These are phyloP conservation scores for Fonsecaea erecta DNA, from an alignment of 2,329 filamentous ascomycete genomes.

Conservation along the genomic window DNA sequence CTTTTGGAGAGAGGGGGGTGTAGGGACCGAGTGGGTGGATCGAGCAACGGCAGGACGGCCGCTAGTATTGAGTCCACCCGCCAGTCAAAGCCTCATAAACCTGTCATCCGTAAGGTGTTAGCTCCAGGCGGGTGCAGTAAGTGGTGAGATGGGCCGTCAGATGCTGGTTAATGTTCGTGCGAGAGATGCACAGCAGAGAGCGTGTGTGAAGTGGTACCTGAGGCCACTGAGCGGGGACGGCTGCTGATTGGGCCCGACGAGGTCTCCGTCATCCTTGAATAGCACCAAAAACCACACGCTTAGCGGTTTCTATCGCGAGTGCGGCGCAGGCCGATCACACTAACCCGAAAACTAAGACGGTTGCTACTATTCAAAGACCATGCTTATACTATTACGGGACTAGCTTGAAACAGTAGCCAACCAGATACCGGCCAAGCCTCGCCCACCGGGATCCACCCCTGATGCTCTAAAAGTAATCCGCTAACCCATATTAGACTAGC, in stretches of 20 bases:
- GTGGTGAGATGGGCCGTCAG: slow-evolving; percentile 27
- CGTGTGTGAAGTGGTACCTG: slow-evolving; percentile 20
- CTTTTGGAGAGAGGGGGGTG: slow-evolving; percentile 10
- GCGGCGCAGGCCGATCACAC: slow-evolving; percentile 32
- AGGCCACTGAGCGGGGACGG: slow-evolving; percentile 14
- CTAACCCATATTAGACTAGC: slow-evolving; percentile 12
- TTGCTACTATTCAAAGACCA: slow-evolving; percentile 29
- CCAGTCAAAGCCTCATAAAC: slow-evolving; percentile 17
- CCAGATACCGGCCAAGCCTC: slow-evolving; percentile 17
- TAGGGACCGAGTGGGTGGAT: slow-evolving; percentile 28
- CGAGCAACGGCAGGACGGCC: slow-evolving; percentile 19
- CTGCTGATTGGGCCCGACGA: background rate
- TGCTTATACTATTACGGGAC: slow-evolving; percentile 11
- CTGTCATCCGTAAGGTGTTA: slow-evolving; percentile 16
- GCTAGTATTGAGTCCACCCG: slow-evolving; percentile 14
- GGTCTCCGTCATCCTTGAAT: slow-evolving; percentile 16
- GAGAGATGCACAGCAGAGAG: slow-evolving; percentile 10
- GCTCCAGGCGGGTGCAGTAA: slow-evolving; percentile 9
- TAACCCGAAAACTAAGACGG: slow-evolving; percentile 15
- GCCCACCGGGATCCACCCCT: background rate
- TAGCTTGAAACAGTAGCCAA: slow-evolving; percentile 29
- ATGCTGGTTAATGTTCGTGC: slow-evolving; percentile 11
- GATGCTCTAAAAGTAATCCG: background rate
- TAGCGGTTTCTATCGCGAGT: slow-evolving; percentile 23
- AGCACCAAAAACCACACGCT: slow-evolving; percentile 4